Evolutionary conservation across 352 stramenopile species (phyloP).

Genomic region (Globisporangium camurandrum): DNA sequence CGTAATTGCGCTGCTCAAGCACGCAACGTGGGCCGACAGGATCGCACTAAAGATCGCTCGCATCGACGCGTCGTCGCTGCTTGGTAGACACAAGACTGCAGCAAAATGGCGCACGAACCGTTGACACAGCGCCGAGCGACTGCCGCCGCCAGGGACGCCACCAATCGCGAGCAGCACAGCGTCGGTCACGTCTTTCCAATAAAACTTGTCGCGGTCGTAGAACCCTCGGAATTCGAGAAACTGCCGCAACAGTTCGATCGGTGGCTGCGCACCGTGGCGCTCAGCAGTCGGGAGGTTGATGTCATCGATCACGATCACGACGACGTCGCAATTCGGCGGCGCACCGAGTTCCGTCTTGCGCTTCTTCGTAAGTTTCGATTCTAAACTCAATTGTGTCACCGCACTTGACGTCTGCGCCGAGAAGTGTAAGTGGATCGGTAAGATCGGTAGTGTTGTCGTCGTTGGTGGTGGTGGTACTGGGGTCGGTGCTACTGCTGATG

Average conservation of each 20-base stretch:
- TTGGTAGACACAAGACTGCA: conserved; percentile 60
- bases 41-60: conserved; percentile 88
- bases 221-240: conserved; percentile 62
- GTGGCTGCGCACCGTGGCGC: conserved; percentile 58
- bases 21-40: conserved; percentile 42
- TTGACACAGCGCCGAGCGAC: conserved; percentile 44
- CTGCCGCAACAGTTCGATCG: conserved; percentile 71
- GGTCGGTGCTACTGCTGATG: neutral
- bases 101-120: conserved; percentile 69
- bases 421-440: conserved; percentile 70
- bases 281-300: conserved; percentile 87
- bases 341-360: conserved; percentile 88
- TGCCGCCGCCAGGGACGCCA: conserved; percentile 46
- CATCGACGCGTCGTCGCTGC: conserved; percentile 67
- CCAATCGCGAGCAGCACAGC: conserved; percentile 59
- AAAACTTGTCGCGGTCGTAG: conserved; percentile 80
- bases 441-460: conserved; percentile 19
- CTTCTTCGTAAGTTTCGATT: conserved; percentile 89
- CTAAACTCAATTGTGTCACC: conserved; percentile 78
- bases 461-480: neutral
- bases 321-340: conserved; percentile 53
- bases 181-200: conserved; percentile 73
- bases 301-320: conserved; percentile 88
- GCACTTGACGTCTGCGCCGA: conserved; percentile 82
- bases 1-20: conserved; percentile 15